Conservation (phyloP, 768 basidiomycete species). For the Amanita phalloides region DNA sequence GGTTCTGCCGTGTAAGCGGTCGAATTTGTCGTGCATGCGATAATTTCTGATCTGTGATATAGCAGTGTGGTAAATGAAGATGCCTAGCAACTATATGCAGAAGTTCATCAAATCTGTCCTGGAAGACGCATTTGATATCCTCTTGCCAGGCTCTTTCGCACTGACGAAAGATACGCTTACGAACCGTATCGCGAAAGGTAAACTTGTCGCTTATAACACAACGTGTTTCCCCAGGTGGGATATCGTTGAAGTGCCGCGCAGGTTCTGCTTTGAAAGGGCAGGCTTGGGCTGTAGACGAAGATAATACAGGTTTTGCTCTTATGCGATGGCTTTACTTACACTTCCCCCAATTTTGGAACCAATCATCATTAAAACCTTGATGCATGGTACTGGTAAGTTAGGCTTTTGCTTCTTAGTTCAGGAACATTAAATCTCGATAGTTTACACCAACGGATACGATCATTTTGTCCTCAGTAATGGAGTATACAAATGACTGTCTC, state of each 20-base stretch:
- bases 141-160: conserved; percentile 47
- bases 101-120: conserved; percentile 63
- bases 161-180: conserved; percentile 23
- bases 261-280: conserved; percentile 30
- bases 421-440: conserved; percentile 19
- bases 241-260: conserved; percentile 56
- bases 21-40: not conserved
- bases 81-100: conserved; percentile 77
- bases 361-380: conserved; percentile 35
- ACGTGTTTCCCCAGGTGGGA: conserved; percentile 74
- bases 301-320: conserved; percentile 47
- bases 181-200: conserved; percentile 22
- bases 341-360: conserved; percentile 10
- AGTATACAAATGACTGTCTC: conserved; percentile 69
- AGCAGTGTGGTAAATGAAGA: conserved; percentile 98
- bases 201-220: conserved; percentile 73
- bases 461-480: conserved; percentile 64
- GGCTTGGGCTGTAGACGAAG: not conserved
- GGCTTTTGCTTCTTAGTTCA: not conserved
- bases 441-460: conserved; percentile 52
- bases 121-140: conserved; percentile 62
- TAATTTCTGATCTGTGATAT: conserved; percentile 6
- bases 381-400: conserved; percentile 52
- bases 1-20: conserved; percentile 72
- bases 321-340: conserved; percentile 40